These are phyloP conservation scores for Acarospora socialis DNA, from an alignment of 2,329 filamentous ascomycete species.

Conservation along the genomic window DNA sequence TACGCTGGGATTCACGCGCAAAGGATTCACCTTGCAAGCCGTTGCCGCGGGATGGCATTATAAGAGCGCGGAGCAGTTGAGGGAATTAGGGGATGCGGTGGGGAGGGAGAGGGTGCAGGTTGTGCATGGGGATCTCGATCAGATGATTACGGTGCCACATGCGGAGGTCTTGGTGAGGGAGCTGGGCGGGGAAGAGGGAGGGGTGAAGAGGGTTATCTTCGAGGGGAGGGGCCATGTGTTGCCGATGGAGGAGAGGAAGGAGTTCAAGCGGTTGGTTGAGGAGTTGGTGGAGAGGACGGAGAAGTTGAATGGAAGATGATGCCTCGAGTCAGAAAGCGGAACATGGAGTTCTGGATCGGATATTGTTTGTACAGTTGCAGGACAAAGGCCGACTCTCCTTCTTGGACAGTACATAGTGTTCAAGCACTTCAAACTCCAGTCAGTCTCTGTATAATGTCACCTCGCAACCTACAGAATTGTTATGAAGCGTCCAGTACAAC, in stretches of 20 bases:
- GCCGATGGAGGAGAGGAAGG: conserved; percentile 53
- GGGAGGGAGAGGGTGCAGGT: conserved; percentile 63
- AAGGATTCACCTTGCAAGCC: conserved; percentile 62
- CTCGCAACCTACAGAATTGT: too few relatives aligned
- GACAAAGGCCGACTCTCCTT: too few relatives aligned
- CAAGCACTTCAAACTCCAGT: too few relatives aligned
- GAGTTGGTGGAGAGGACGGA: conserved; percentile 41
- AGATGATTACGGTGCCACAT: conserved; percentile 63
- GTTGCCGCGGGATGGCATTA: conserved; percentile 67
- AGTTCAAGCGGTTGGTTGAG: conserved; percentile 53
- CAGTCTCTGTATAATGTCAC: too few relatives aligned
- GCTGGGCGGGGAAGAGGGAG: conserved; percentile 43
- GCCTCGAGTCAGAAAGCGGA: too few relatives aligned
- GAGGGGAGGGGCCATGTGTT: conserved; percentile 64
- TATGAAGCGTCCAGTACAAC: too few relatives aligned
- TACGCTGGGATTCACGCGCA: conserved; percentile 43
- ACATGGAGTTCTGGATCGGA: too few relatives aligned
- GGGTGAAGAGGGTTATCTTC: conserved; percentile 44
- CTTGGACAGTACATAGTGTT: too few relatives aligned
- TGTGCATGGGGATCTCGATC: conserved; percentile 60
- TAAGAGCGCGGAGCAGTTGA: conserved; percentile 55
- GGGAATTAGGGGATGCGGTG: conserved; percentile 50
- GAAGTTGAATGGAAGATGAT: conserved; percentile 31
- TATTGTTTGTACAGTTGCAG: too few relatives aligned
- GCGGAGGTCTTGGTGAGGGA: conserved; percentile 52